Base-by-base conservation (phyloP, 2,329 filamentous ascomycete species). In the Fonsecaea multimorphosa region DNA sequence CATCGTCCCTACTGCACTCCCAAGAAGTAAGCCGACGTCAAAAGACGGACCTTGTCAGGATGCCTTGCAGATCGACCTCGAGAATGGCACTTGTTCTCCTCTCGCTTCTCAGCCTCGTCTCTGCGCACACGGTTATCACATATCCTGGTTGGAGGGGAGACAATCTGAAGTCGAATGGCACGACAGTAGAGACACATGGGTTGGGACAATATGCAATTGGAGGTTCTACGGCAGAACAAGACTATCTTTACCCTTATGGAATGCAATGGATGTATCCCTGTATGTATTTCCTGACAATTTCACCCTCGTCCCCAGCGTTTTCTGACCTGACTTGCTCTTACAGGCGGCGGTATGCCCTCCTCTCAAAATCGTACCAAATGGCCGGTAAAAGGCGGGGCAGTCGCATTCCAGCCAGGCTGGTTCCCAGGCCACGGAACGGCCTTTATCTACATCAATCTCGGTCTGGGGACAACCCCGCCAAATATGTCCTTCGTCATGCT, bases 191-290 rank as follows among this genome's bases (percentile, higher is more conserved):
- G 14, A 72, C 79, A n/a, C 76, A 75, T 51, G 81, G 81, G 12
- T 72, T 87, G 3, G 83, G 83, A 4, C 80, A 79, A 31, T 80
- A 77, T 62, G 76, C 74, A 38, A 49, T 49, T 24, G 44, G 44
- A 27, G 9, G 27, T 2, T 49, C 44, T 2, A 22, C 12, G 22
- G 73, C 76, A 19, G 72, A 76, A 38, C 83, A 84, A 61, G 80
- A 78, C 24, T 80, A 81, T 16, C 73, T 79, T 0, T 95, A 87
- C 72, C 93, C 93, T 1, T 96, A 91, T 72, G 93, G 93, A 79
- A 94, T 95, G 91, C 91, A 96, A 81, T 97, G 93, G 93, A 88
- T 89, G 77, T 97, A 96, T 82, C 93, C 93, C 78, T 97, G 93
- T 97, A 83, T 81, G 91, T 82, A 11, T 24, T 59, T 58, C 22